phyloP scores from a whole-genome alignment of 129 eudicot genomes.

The Chrysanthemum lavandulifolium region DNA sequence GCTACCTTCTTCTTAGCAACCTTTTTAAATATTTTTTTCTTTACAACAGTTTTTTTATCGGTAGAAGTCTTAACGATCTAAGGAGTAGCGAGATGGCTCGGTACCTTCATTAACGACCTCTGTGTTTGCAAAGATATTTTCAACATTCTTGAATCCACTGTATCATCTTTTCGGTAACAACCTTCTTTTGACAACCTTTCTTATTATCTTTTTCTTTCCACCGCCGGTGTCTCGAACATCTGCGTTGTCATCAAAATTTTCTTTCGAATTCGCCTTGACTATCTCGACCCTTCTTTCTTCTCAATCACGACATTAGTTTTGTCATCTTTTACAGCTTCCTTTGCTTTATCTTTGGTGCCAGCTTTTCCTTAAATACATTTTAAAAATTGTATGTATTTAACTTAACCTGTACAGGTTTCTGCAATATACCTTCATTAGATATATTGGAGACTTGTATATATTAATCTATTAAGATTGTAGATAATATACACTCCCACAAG shows the following conservation, averaged over 20 bases:
- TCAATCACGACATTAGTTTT: slow-evolving; percentile 7
- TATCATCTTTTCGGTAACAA: slow-evolving; percentile 43
- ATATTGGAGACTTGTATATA: too few species aligned
- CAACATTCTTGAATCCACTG: slow-evolving; percentile 37
- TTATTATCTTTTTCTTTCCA: slow-evolving; percentile 69
- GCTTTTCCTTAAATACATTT: slow-evolving; percentile 27
- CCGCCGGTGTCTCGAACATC: slow-evolving; percentile 42
- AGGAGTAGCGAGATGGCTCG: slow-evolving; percentile 37
- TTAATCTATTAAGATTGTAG: too few species aligned
- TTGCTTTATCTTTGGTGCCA: slow-evolving; percentile 21
- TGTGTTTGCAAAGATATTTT: slow-evolving; percentile 22
- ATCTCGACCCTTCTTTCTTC: slow-evolving; percentile 34
- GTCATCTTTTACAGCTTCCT: slow-evolving; percentile 40
- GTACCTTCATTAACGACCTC: slow-evolving; percentile 43
- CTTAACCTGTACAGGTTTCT: too few species aligned
- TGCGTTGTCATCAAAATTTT: slow-evolving; percentile 35
- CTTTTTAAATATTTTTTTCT: slow-evolving; percentile 57
- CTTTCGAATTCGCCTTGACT: slow-evolving; percentile 32
- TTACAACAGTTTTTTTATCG: slow-evolving; percentile 37
- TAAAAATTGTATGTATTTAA: too few species aligned
- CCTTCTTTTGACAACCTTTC: slow-evolving; percentile 72
- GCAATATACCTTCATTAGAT: too few species aligned
- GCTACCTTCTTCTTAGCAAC: slow-evolving; percentile 59
- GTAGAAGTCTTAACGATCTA: slow-evolving; percentile 42
- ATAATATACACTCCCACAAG: too few species aligned